phyloP scores from a whole-genome alignment of 208 protist species.

The Acanthamoeba triangularis region DNA sequence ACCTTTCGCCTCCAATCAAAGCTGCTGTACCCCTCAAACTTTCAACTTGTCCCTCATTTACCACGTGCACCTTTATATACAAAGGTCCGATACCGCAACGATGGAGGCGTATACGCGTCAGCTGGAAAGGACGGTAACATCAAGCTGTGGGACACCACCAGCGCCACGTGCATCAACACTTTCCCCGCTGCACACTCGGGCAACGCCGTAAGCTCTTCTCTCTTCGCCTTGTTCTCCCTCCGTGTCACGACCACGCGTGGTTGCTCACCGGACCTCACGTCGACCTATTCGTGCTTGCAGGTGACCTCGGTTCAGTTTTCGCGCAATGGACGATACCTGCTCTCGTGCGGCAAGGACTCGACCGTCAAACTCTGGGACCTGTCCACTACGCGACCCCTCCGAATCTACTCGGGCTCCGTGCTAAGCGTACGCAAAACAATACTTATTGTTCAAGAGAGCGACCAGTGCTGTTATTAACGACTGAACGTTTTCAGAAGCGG shows the following conservation, averaged over 20 bases:
- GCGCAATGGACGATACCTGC: slow-evolving; percentile 36
- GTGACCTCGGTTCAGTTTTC: slow-evolving; percentile 39
- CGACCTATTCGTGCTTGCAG: neutral
- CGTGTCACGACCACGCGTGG: neutral
- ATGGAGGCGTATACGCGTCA: slow-evolving; percentile 13
- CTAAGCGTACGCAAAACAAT: neutral
- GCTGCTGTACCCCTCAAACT: no score
- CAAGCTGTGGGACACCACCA: slow-evolving; percentile 49
- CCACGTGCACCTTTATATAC: neutral
- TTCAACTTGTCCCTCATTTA: neutral
- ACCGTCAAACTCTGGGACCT: slow-evolving; percentile 47
- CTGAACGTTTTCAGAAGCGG: neutral
- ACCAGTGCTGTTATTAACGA: neutral
- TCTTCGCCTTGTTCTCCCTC: neutral
- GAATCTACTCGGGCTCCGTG: slow-evolving; percentile 18
- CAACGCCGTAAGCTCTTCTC: neutral
- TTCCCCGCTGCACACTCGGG: slow-evolving; percentile 7
- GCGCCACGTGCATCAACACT: neutral
- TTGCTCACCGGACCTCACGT: neutral
- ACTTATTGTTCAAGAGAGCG: neutral
- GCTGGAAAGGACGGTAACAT: slow-evolving; percentile 23
- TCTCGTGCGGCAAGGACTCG: slow-evolving; percentile 24
- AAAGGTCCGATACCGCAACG: slow-evolving; percentile 22
- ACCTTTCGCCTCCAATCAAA: neutral
- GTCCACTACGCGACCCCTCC: slow-evolving; percentile 11